These are phyloP conservation scores for Zanthoxylum bungeanum DNA, from an alignment of 345 rosid species.

Conservation along the genomic window DNA sequence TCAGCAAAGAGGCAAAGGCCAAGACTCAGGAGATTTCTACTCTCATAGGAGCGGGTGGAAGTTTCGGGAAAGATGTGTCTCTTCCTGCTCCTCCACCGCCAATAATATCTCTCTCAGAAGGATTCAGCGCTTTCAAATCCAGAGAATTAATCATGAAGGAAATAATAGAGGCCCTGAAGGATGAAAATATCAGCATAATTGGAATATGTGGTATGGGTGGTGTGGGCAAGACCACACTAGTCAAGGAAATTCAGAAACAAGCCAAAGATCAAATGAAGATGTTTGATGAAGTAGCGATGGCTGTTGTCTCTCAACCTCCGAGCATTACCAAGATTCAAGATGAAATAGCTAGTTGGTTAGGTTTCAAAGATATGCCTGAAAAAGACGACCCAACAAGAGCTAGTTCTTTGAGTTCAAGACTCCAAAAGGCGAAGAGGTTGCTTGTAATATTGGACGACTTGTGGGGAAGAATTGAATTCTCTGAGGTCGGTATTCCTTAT, in stretches of 20 bases:
- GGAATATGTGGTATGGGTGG: conserved; percentile 20
- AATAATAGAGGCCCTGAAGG: neutral
- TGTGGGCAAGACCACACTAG: no score
- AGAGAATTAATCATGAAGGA: neutral
- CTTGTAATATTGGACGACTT: no score
- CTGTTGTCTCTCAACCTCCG: no score
- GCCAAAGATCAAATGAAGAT: no score
- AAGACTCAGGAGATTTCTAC: neutral
- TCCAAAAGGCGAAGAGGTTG: no score
- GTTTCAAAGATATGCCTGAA: no score
- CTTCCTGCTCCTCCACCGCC: neutral
- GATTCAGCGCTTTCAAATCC: neutral
- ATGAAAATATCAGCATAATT: neutral
- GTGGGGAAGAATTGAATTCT: neutral
- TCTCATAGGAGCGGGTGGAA: neutral
- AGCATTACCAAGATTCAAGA: no score
- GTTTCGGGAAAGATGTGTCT: neutral
- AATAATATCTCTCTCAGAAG: neutral
- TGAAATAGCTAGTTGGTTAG: no score
- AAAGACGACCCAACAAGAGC: no score
- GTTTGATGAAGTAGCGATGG: no score
- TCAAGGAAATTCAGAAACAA: no score
- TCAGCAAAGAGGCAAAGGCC: neutral
- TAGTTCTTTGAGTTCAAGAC: no score
- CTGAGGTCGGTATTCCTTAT: neutral